Evolutionary conservation across 805 yeast genomes (phyloP).

Genomic region (Nakazawaea holstii): DNA sequence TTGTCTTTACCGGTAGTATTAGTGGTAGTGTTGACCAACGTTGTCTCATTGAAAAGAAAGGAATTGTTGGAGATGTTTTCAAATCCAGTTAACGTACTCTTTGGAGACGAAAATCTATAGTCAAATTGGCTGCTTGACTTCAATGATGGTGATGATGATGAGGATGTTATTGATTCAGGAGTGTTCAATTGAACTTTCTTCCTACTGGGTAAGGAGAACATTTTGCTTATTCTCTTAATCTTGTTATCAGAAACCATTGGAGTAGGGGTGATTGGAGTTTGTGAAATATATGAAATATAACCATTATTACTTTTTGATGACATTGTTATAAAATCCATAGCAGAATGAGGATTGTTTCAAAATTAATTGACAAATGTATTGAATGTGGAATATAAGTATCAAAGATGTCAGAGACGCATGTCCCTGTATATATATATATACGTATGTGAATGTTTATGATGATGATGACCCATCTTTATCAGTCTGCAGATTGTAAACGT

Average conservation of each 20-base stretch:
- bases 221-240: background rate
- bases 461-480: no score
- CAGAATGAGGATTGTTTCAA: no score
- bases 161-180: background rate
- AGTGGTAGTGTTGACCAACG: background rate
- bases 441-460: no score
- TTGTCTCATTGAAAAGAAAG: background rate
- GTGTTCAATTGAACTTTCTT: background rate
- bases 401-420: no score
- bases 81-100: no score
- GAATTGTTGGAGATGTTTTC: no score
- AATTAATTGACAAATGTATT: no score
- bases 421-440: no score
- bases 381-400: no score
- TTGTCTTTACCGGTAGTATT: background rate
- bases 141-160: no score
- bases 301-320: background rate
- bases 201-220: background rate
- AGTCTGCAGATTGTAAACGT: no score
- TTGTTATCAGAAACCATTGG: background rate
- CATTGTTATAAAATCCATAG: background rate
- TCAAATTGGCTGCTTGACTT: background rate
- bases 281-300: background rate
- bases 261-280: background rate
- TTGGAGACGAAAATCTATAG: background rate